Evolutionary conservation across 352 stramenopile species (phyloP), one percentile per base, ranked within the genome.

Genomic region (Pythium oligandrum): DNA sequence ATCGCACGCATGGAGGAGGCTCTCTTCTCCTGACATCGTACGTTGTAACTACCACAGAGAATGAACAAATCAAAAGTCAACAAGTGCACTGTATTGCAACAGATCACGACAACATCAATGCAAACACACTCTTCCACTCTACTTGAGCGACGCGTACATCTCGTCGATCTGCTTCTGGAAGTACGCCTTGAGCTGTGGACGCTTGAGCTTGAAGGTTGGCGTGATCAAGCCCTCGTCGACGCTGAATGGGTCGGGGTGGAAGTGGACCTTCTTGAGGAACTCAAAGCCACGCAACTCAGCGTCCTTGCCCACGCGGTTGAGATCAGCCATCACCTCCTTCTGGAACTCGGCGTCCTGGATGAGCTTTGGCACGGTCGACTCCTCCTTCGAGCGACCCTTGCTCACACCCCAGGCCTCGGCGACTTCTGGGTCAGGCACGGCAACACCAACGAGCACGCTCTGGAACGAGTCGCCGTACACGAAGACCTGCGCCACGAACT

Each of bases 201-300:
- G 73, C 71, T 98, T 98, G 56, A 98, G 75, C 64, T 98, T 98
- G 70, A 98, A 97, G 4, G 94, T 98, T 12, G 93, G 91, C 6
- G 94, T 98, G 44, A 98, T 78, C n/a, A 98, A 73, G 17, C 77
- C 87, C 48, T 94, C 96, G 7, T 97, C 92, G 49, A 95, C 85
- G 0, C 71, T 82, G 63, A 98, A 98, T 17, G 77, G 60, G 39
- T 95, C 78, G 0, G 74, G 56, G 64, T 96, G 75, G 42, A 98
- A 79, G 62, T 96, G 66, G 11, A 97, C 68, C 43, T 79, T 82
- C 61, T 93, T 97, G 26, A 96, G 71, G 43, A 81, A 88, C 73
- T 98, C 95, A 62, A 98, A 98, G 34, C 93, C 90, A 48, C 94
- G 82, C 37, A 98, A 75, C 48, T 86, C 53, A 10, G 69, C 68